Conservation (phyloP, 2,329 filamentous ascomycete species). For the Helicocarpus griseus region DNA sequence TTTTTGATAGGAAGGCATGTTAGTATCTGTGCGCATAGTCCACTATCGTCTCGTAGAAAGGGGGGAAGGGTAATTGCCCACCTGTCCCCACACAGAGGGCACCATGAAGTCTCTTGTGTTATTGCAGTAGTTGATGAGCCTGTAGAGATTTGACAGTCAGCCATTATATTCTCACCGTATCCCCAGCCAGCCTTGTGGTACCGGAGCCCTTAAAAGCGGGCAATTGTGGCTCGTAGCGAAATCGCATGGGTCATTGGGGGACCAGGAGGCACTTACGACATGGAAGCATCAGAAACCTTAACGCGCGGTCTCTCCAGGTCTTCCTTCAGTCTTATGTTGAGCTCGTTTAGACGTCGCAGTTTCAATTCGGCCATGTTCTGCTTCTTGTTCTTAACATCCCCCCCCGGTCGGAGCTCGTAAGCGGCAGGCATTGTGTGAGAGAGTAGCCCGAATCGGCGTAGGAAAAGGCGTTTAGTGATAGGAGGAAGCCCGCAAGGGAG, state of each 20-base stretch:
- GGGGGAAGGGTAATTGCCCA: slow-evolving; percentile 26
- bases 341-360: slow-evolving; percentile 86
- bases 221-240: background rate
- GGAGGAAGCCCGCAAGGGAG: slow-evolving; percentile 7
- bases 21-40: slow-evolving; percentile 11
- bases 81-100: slow-evolving; percentile 85
- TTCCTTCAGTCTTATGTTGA: slow-evolving; percentile 91
- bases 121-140: slow-evolving; percentile 96
- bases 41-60: background rate
- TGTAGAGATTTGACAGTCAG: slow-evolving; percentile 33
- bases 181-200: background rate
- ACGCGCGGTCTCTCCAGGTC: slow-evolving; percentile 93
- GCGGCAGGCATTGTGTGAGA: slow-evolving; percentile 45
- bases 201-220: background rate
- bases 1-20: slow-evolving; percentile 8
- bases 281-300: slow-evolving; percentile 86
- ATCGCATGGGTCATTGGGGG: background rate
- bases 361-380: slow-evolving; percentile 99
- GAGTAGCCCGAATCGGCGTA: background rate
- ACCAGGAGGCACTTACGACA: slow-evolving; percentile 51
- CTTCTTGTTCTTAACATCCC: slow-evolving; percentile 77
- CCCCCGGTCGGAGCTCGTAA: slow-evolving; percentile 57
- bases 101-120: slow-evolving; percentile 99
- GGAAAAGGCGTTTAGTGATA: background rate
- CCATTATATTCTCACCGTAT: background rate